Conservation (phyloP, 2,329 filamentous ascomycete genomes). For the Acephala macrosclerotiorum region DNA sequence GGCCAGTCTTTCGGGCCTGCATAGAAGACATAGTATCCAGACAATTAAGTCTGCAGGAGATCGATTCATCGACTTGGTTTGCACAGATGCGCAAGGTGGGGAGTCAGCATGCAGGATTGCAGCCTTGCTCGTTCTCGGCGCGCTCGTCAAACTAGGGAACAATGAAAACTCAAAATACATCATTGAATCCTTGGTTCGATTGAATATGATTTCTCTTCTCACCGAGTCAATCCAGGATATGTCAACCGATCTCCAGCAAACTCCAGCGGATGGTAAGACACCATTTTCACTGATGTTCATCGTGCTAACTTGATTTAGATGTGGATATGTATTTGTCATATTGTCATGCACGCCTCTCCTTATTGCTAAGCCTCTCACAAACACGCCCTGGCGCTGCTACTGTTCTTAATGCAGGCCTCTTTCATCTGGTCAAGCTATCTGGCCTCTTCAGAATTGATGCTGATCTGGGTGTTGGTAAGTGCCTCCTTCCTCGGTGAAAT, state of each 20-base stretch:
- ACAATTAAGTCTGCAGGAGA: constrained; percentile 83
- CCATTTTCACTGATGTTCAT: not conserved
- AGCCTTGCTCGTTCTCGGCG: constrained; percentile 83
- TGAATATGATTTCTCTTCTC: constrained; percentile 91
- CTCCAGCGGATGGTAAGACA: constrained; percentile 58
- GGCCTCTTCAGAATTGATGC: constrained; percentile 90
- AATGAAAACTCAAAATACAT: constrained; percentile 77
- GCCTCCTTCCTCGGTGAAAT: not conserved
- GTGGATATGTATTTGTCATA: constrained; percentile 52
- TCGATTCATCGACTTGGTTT: constrained; percentile 83
- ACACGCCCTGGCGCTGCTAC: constrained; percentile 84
- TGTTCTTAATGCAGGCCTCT: constrained; percentile 88
- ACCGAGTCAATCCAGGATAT: constrained; percentile 86
- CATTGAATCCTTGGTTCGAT: constrained; percentile 78
- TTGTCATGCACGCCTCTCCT: constrained; percentile 76
- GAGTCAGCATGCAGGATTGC: constrained; percentile 84
- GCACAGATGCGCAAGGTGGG: constrained; percentile 90
- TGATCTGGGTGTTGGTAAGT: constrained; percentile 79
- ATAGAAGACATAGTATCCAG: constrained; percentile 62
- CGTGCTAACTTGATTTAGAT: constrained; percentile 36
- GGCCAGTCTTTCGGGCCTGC: constrained; percentile 56
- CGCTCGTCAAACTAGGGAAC: constrained; percentile 76
- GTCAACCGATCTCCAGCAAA: constrained; percentile 72
- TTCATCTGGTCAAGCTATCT: constrained; percentile 80
- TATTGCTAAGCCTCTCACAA: constrained; percentile 85